These are phyloP conservation scores for Nitzschia inconspicua DNA, from an alignment of 108 stramenopile species.

Conservation along the genomic window DNA sequence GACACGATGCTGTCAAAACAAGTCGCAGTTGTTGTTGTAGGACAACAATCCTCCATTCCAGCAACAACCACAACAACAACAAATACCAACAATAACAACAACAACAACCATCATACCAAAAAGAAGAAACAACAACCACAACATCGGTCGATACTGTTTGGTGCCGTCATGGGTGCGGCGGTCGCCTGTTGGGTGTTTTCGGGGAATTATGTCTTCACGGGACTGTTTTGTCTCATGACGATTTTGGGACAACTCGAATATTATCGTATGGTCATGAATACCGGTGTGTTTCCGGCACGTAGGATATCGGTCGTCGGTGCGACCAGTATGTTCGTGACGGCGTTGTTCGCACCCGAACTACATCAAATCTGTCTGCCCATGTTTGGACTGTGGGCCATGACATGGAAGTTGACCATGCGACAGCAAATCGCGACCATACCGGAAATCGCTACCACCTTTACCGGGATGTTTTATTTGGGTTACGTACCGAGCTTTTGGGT, in stretches of 20 bases:
- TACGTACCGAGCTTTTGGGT: constrained; percentile 96
- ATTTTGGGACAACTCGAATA: constrained; percentile 91
- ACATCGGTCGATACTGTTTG: constrained; percentile 78
- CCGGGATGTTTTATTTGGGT: constrained; percentile 96
- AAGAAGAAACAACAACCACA: constrained; percentile 36
- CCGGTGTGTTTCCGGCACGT: constrained; percentile 91
- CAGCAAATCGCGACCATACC: constrained; percentile 69
- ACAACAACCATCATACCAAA: too few species aligned
- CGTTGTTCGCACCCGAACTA: constrained; percentile 69
- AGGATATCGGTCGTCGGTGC: constrained; percentile 85
- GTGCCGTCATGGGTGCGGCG: constrained; percentile 78
- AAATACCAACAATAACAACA: constrained; percentile 1
- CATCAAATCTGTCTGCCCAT: constrained; percentile 82
- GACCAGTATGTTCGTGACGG: constrained; percentile 83
- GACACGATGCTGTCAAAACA: not conserved
- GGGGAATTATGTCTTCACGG: constrained; percentile 89
- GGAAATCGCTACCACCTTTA: constrained; percentile 95
- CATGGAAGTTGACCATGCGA: constrained; percentile 90
- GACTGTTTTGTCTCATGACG: constrained; percentile 87
- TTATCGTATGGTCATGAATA: constrained; percentile 93
- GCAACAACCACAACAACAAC: not conserved
- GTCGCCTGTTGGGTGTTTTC: constrained; percentile 92
- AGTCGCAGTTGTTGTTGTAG: not conserved
- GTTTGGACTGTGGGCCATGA: constrained; percentile 78
- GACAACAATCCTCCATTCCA: not conserved